Base-by-base conservation (phyloP, 2,329 filamentous ascomycete genomes). In the Scytalidium sp. region DNA sequence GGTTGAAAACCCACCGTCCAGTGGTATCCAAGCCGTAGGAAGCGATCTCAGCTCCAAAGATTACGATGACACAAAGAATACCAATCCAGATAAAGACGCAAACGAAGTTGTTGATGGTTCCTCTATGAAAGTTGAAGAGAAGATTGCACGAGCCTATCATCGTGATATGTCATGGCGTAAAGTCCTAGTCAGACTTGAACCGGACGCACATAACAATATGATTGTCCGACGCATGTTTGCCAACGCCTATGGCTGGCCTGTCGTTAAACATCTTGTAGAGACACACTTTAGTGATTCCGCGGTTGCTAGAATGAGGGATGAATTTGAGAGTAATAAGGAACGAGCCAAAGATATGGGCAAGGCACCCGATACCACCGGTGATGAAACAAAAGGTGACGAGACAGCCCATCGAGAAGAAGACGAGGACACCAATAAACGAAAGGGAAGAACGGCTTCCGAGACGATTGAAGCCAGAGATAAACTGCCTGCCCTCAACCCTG, bases 171-270 rank as follows among this genome's bases (percentile, higher is more conserved):
- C 90, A 1, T 99, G 94, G 94, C 88, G 94, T 42, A 99, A 99
- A 66, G 94, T 99, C 1, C 81, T 99, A 3, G 94, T 99, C 13
- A 88, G 94, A 47, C 77, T 99, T 2, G 93, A 99, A 65, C 94
- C 94, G 0, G 94, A 99, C 69, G 94, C 94, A 0, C 94, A 99
- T 72, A 99, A 99, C 70, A 99, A 99, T 68, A 96, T 99, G 58
- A 87, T 97, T 52, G 94, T 99, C 20, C 87, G 94, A 15, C 86
- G 94, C 49, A 96, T 91, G 85, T 99, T 99, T 67, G 87, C 91
- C 50, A 99, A 99, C 63, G 94, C 94, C 0, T 96, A 96, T 61
- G 94, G 94, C 2, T 99, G 94, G 94, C 94, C 94, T 1, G 94
- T 99, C 1, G 76, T 97, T 45, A 92, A 97, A 70, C 94, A 99